These are phyloP conservation scores for Lyophyllum atratum DNA, from an alignment of 768 basidiomycete genomes.

Conservation along the genomic window DNA sequence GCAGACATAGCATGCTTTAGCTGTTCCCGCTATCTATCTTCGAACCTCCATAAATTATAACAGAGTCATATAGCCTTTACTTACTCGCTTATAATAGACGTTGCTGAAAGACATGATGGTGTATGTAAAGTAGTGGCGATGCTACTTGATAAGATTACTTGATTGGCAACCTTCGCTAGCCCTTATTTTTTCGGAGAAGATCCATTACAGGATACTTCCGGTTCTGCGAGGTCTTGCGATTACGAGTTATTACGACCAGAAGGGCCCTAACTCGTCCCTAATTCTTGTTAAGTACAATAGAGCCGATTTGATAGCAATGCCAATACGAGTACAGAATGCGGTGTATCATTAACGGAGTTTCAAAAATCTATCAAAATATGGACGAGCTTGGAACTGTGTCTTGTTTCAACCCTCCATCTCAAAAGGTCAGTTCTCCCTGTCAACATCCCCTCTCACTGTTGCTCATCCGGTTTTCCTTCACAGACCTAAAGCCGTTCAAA, in stretches of 20 bases:
- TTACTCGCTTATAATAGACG: conserved; percentile 87
- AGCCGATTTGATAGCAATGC: not conserved
- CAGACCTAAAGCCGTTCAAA: conserved; percentile 63
- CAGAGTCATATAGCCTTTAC: conserved; percentile 22
- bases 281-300: no score
- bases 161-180: not conserved
- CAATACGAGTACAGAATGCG: not conserved
- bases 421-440: conserved; percentile 52
- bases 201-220: no score
- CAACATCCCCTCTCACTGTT: conserved; percentile 15
- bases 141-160: not conserved
- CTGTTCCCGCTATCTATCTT: conserved; percentile 71
- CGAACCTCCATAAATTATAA: conserved; percentile 13
- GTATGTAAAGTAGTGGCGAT: not conserved
- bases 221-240: no score
- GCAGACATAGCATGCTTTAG: conserved; percentile 79
- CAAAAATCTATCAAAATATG: conserved; percentile 38
- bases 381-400: conserved; percentile 23
- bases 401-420: conserved; percentile 68
- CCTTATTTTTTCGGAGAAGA: not conserved
- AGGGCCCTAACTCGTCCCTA: not conserved
- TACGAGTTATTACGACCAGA: no score
- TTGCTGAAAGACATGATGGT: conserved; percentile 72
- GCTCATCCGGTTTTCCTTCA: conserved; percentile 12
- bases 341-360: conserved; percentile 38